These are phyloP conservation scores for Silene uniflora DNA, from an alignment of 148 eudicot genomes.

Conservation along the genomic window DNA sequence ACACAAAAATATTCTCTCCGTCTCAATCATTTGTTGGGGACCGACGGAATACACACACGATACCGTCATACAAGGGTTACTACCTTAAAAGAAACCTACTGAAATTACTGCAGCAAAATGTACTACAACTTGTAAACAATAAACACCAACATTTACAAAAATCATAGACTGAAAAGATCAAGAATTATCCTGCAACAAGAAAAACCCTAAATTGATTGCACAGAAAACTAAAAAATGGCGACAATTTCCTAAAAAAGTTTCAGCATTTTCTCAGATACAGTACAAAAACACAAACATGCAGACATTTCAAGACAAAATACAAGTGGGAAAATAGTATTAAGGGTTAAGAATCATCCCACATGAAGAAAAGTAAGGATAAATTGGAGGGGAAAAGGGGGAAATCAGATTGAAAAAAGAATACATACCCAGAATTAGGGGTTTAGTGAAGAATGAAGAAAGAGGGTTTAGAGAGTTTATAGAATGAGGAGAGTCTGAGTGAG, in stretches of 20 bases:
- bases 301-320: not conserved
- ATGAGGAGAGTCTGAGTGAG: too few relatives aligned
- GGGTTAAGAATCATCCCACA: not conserved
- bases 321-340: not conserved
- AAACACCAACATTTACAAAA: too few relatives aligned
- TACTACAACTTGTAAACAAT: too few relatives aligned
- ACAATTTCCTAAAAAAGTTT: not conserved
- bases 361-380: not conserved
- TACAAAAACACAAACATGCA: not conserved
- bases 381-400: not conserved
- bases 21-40: too few relatives aligned
- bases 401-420: not conserved
- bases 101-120: not conserved
- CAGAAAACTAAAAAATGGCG: not conserved
- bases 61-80: too few relatives aligned
- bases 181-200: too few relatives aligned
- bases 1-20: too few relatives aligned
- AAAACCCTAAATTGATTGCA: not conserved
- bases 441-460: not conserved
- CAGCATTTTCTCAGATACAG: not conserved
- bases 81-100: not conserved
- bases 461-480: not conserved
- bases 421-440: not conserved
- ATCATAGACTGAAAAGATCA: too few relatives aligned
- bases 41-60: too few relatives aligned